Percentiles rank a stretch among this genome's conserved stretches.
Conservation (phyloP, 768 basidiomycete genomes). For the Leccinum boreale region DNA sequence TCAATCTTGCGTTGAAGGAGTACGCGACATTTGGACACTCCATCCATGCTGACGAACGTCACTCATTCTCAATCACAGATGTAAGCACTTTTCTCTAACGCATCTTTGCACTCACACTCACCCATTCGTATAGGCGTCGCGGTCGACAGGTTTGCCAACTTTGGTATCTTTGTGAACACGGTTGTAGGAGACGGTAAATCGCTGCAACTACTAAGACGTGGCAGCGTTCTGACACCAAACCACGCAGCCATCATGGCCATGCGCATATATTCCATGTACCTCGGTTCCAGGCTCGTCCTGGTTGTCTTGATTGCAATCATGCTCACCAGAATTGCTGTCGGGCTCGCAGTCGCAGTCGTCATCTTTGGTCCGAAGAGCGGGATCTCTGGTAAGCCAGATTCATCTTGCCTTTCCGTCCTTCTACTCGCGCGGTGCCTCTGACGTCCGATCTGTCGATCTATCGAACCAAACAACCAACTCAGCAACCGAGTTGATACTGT, state of each 20-base stretch:
- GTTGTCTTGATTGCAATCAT: slow-evolving; percentile 4
- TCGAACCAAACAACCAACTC: too few species aligned
- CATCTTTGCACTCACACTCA: neutral
- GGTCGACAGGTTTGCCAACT: slow-evolving; percentile 9
- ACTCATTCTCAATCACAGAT: slow-evolving; percentile 2
- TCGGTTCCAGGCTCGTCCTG: slow-evolving; percentile 10
- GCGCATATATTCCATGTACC: slow-evolving; percentile 22
- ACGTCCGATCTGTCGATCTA: neutral
- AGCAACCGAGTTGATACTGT: slow-evolving; percentile 18
- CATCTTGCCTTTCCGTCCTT: too few species aligned
- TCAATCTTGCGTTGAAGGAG: neutral
- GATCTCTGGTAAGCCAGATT: slow-evolving; percentile 8
- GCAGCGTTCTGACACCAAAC: neutral
- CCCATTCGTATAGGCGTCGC: slow-evolving; percentile 4
- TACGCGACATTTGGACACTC: neutral
- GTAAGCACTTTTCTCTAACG: neutral
- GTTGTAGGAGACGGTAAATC: slow-evolving; percentile 12
- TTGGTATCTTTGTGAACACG: slow-evolving; percentile 8
- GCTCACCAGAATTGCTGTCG: slow-evolving; percentile 4
- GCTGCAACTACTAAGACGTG: neutral
- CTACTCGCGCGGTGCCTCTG: too few species aligned
- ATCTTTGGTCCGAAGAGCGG: slow-evolving; percentile 18
- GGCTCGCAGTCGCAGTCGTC: slow-evolving; percentile 6
- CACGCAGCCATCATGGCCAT: slow-evolving; percentile 15
- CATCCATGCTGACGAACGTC: neutral